Percentiles rank a stretch among this genome's conserved stretches.
phyloP scores from a whole-genome alignment of 2,329 filamentous ascomycete species.

The Ramularia collo-cygni region DNA sequence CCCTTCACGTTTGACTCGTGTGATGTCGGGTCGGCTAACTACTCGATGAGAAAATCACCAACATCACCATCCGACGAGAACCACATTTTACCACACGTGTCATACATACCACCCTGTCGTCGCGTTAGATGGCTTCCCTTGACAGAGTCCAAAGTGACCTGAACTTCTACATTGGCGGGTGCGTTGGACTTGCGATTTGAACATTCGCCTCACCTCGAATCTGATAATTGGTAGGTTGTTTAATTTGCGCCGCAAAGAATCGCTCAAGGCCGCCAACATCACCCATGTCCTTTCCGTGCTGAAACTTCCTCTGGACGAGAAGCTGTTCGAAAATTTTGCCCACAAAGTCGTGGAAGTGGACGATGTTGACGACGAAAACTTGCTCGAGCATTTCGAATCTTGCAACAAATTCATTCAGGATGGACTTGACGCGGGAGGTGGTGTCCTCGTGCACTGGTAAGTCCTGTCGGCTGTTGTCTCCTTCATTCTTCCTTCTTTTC shows the following conservation, averaged over 20 bases:
- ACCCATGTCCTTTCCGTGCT: constrained; percentile 87
- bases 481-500: constrained; percentile 2
- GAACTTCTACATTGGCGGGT: constrained; percentile 76
- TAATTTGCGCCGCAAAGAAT: constrained; percentile 63
- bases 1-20: no score
- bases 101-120: no score
- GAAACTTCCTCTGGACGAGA: constrained; percentile 51
- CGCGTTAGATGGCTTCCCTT: constrained; percentile 48
- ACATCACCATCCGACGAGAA: no score
- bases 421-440: constrained; percentile 56
- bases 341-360: constrained; percentile 80
- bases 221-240: constrained; percentile 57
- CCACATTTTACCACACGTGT: no score
- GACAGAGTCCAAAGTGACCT: constrained; percentile 62
- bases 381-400: constrained; percentile 70
- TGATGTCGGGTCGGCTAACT: no score
- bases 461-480: constrained; percentile 35
- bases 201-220: constrained; percentile 15
- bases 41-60: no score
- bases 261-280: constrained; percentile 66
- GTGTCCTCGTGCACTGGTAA: constrained; percentile 66
- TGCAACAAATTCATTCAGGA: constrained; percentile 78
- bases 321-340: constrained; percentile 50
- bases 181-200: constrained; percentile 34
- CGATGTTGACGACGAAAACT: constrained; percentile 82